phyloP scores from a whole-genome alignment of 2,329 filamentous ascomycete species.

The Curvularia verruculosa region DNA sequence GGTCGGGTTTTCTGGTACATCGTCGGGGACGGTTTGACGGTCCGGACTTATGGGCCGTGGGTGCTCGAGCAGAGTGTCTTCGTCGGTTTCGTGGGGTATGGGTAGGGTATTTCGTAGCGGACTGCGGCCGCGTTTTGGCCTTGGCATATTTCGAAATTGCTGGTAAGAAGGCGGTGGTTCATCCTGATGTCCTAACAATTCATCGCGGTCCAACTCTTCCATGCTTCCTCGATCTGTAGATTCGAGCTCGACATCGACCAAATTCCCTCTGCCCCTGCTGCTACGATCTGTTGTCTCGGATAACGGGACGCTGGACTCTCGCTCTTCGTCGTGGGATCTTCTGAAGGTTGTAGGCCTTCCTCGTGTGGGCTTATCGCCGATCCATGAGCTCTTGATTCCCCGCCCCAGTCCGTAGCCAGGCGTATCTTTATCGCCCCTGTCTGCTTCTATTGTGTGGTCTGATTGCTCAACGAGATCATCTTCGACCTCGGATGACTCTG shows the following conservation, averaged over 20 bases:
- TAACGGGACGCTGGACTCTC: slow-evolving; percentile 50
- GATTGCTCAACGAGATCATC: slow-evolving; percentile 62
- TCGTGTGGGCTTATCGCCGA: slow-evolving; percentile 54
- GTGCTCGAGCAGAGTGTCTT: slow-evolving; percentile 55
- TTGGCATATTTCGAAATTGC: slow-evolving; percentile 58
- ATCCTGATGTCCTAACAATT: slow-evolving; percentile 50
- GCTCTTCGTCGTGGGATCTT: slow-evolving; percentile 43
- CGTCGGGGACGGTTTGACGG: slow-evolving; percentile 61
- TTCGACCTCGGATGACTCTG: slow-evolving; percentile 84
- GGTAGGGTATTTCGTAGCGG: slow-evolving; percentile 49
- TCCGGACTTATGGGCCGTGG: slow-evolving; percentile 56
- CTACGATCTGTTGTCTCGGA: slow-evolving; percentile 53
- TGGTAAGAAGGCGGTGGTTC: slow-evolving; percentile 64
- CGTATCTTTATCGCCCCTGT: slow-evolving; percentile 49
- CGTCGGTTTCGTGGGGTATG: slow-evolving; percentile 59
- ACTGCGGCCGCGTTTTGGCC: slow-evolving; percentile 48
- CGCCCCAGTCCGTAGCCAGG: slow-evolving; percentile 52
- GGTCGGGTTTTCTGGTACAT: slow-evolving; percentile 58
- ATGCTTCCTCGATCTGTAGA: slow-evolving; percentile 60
- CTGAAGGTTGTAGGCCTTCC: slow-evolving; percentile 47
- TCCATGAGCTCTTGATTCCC: slow-evolving; percentile 65
- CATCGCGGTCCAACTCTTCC: slow-evolving; percentile 48
- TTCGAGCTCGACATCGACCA: slow-evolving; percentile 88
- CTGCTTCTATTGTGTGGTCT: slow-evolving; percentile 59
- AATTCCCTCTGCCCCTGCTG: slow-evolving; percentile 65